phyloP scores from a whole-genome alignment of 768 basidiomycete species.

The Tylopilus balloui region DNA sequence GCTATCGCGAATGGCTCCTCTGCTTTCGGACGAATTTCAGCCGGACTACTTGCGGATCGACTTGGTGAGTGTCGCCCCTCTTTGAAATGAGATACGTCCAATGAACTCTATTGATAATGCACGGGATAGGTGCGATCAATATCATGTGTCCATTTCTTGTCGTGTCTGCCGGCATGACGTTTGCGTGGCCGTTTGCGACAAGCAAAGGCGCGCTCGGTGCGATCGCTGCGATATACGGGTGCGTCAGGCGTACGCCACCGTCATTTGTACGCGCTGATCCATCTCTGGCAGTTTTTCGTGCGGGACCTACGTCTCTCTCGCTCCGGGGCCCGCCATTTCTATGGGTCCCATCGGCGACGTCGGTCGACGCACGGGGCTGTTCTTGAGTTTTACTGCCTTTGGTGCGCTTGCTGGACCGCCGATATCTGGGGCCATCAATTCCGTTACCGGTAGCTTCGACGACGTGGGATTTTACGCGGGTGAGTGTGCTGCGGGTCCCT shows the following conservation, averaged over 20 bases:
- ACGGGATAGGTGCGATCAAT: conserved; percentile 55
- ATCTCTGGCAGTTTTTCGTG: conserved; percentile 48
- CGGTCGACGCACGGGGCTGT: conserved; percentile 63
- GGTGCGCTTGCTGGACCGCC: conserved; percentile 69
- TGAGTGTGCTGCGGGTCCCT: conserved; percentile 4
- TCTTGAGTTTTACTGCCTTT: conserved; percentile 55
- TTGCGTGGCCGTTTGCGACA: conserved; percentile 64
- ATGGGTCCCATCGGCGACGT: conserved; percentile 59
- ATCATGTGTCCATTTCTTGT: conserved; percentile 62
- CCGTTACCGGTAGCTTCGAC: conserved; percentile 43
- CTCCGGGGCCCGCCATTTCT: conserved; percentile 53
- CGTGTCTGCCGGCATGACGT: conserved; percentile 54
- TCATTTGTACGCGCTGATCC: not conserved
- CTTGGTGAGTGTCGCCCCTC: conserved; percentile 38
- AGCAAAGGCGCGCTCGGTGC: conserved; percentile 43
- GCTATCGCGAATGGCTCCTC: conserved; percentile 67
- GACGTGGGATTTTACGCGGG: conserved; percentile 40
- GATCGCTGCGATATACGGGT: conserved; percentile 65
- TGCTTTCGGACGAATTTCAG: conserved; percentile 53
- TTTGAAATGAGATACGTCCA: not conserved
- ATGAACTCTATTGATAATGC: not conserved
- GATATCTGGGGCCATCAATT: conserved; percentile 65
- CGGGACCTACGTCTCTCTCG: conserved; percentile 56
- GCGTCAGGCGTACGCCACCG: conserved; percentile 8
- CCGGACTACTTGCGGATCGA: conserved; percentile 52